Percentiles rank a stretch among this genome's conserved stretches.
Evolutionary conservation across 805 yeast species (phyloP).

Genomic region (Pichia exigua): DNA sequence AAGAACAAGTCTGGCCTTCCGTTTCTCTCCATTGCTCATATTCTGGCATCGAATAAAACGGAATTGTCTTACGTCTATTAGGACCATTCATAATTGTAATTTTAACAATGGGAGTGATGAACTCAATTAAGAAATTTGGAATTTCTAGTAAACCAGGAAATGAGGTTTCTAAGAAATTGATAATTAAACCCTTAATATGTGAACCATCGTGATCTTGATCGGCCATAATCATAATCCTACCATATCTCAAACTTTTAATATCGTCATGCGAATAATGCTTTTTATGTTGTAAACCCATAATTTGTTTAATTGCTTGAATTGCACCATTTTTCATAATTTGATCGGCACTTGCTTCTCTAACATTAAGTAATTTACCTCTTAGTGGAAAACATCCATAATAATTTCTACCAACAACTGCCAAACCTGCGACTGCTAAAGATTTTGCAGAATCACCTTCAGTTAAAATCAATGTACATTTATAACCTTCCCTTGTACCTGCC

Average conservation of each 20-base stretch:
- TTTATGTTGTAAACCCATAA: slow-evolving; percentile 91
- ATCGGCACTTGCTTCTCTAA: slow-evolving; percentile 94
- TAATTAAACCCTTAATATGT: slow-evolving; percentile 91
- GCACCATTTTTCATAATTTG: slow-evolving; percentile 90
- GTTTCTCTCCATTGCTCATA: slow-evolving; percentile 88
- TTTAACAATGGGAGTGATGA: slow-evolving; percentile 93
- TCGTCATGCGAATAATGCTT: slow-evolving; percentile 60
- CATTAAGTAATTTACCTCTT: slow-evolving; percentile 90
- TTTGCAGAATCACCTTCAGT: slow-evolving; percentile 98
- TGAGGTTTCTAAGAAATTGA: slow-evolving; percentile 85
- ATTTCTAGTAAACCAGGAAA: slow-evolving; percentile 88
- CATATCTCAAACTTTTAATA: slow-evolving; percentile 74
- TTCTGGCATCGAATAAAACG: slow-evolving; percentile 94
- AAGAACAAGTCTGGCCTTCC: slow-evolving; percentile 65
- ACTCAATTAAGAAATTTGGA: slow-evolving; percentile 89
- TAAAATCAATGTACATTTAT: slow-evolving; percentile 83
- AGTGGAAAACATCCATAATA: slow-evolving; percentile 92
- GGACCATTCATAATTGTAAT: slow-evolving; percentile 67
- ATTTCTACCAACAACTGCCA: slow-evolving; percentile 93
- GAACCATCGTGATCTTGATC: slow-evolving; percentile 99
- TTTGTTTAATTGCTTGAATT: slow-evolving; percentile 90
- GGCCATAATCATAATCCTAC: slow-evolving; percentile 97
- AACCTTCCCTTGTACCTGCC: slow-evolving; percentile 91
- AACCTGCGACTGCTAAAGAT: slow-evolving; percentile 86
- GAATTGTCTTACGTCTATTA: slow-evolving; percentile 42